Percentiles rank a stretch among this genome's conserved stretches.
Evolutionary conservation across 208 protist species (phyloP).

Genomic region (Herpetomonas tarakana): DNA sequence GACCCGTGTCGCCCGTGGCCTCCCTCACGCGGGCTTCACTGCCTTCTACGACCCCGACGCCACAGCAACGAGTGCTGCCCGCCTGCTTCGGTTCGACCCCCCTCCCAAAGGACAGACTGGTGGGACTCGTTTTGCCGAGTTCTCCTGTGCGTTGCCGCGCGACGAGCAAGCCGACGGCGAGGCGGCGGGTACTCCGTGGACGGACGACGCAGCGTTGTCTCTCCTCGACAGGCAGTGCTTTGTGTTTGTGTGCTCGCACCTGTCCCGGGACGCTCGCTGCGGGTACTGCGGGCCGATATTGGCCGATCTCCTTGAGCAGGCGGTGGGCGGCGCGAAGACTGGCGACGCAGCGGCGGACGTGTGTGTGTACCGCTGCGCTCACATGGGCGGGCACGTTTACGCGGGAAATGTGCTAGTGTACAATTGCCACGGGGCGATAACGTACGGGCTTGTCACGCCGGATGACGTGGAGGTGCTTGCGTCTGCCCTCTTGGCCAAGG

Average conservation of each 20-base stretch:
- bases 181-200: background rate
- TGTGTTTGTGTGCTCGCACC: constrained; percentile 22
- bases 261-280: constrained; percentile 15
- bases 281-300: constrained; percentile 30
- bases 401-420: constrained; percentile 33
- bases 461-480: constrained; percentile 12
- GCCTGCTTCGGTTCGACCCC: too few species aligned
- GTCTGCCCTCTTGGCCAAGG: constrained; percentile 1
- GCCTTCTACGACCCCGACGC: too few species aligned
- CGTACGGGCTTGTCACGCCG: constrained; percentile 17
- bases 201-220: constrained; percentile 3
- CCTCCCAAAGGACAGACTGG: background rate
- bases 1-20: background rate
- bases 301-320: constrained; percentile 15
- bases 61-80: too few species aligned
- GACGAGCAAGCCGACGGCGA: too few species aligned
- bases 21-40: too few species aligned
- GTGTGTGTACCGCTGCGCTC: constrained; percentile 15
- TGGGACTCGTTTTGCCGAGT: too few species aligned
- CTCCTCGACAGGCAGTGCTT: too few species aligned
- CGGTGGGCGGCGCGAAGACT: background rate
- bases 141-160: too few species aligned
- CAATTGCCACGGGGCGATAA: constrained; percentile 13
- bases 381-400: constrained; percentile 31
- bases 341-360: too few species aligned